Percentiles rank a stretch among this genome's conserved stretches.
Conservation (phyloP, 805 yeast genomes). For the Wickerhamomyces subpelliculosus region DNA sequence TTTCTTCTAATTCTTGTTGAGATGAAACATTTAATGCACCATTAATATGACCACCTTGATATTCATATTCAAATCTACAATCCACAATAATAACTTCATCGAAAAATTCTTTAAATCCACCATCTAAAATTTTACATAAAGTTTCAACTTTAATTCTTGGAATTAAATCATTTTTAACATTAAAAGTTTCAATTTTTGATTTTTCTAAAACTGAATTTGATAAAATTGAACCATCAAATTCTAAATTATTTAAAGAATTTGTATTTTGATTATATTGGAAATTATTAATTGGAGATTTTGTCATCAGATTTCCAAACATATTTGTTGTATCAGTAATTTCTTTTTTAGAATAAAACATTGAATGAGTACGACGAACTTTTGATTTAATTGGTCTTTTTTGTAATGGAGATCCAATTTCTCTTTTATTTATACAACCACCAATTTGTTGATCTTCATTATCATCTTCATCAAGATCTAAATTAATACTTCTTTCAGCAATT, state of each 20-base stretch:
- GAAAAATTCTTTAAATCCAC: conserved; percentile 40
- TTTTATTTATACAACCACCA: conserved; percentile 15
- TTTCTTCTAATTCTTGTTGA: conserved; percentile 58
- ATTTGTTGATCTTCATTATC: conserved; percentile 6
- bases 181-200: conserved; percentile 35
- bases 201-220: conserved; percentile 16
- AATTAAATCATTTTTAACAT: conserved; percentile 50
- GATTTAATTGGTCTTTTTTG: conserved; percentile 25
- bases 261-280: neutral
- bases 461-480: conserved; percentile 2
- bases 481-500: conserved; percentile 10
- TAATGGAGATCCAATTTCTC: conserved; percentile 33
- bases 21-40: conserved; percentile 75
- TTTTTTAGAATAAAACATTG: conserved; percentile 58
- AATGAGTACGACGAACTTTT: conserved; percentile 55
- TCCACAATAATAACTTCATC: conserved; percentile 53
- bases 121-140: conserved; percentile 51
- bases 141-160: conserved; percentile 60
- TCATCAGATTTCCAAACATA: conserved; percentile 21
- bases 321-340: conserved; percentile 35
- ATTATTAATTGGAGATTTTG: conserved; percentile 7
- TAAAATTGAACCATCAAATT: conserved; percentile 4
- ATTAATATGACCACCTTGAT: conserved; percentile 83
- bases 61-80: conserved; percentile 92
- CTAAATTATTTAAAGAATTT: conserved; percentile 4